phyloP scores from a whole-genome alignment of 2,329 filamentous ascomycete species.

The Thermothelomyces thermophilus region DNA sequence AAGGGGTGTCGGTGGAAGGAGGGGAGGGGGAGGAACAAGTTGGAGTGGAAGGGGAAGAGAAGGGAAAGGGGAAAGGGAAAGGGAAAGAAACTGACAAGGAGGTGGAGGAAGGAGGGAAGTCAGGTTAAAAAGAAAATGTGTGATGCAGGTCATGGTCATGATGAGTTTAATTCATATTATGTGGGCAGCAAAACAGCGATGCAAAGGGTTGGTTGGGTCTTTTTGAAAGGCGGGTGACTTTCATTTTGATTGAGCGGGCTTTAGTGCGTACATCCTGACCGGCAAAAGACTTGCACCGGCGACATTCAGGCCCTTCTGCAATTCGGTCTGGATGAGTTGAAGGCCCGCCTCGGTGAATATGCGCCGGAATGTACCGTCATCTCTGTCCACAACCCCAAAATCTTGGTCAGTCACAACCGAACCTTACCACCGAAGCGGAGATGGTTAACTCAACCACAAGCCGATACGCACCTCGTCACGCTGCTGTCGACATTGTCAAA shows the following conservation, averaged over 20 bases:
- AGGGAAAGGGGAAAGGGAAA: background rate
- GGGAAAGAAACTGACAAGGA: background rate
- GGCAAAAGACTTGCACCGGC: conserved; percentile 54
- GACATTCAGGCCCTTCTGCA: conserved; percentile 63
- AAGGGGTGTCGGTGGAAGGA: conserved; percentile 5
- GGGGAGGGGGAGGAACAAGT: conserved; percentile 2
- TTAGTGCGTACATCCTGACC: conserved; percentile 72
- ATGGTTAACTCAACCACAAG: too few relatives aligned
- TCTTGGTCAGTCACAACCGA: too few relatives aligned
- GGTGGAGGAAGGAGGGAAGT: background rate
- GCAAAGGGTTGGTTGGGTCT: background rate
- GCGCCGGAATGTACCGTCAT: conserved; percentile 61
- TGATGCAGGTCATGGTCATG: too few relatives aligned
- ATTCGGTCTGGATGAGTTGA: conserved; percentile 60
- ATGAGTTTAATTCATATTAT: too few relatives aligned
- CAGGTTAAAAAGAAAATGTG: background rate
- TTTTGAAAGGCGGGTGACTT: background rate
- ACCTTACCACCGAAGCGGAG: too few relatives aligned
- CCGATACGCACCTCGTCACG: conserved; percentile 57
- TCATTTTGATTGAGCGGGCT: conserved; percentile 33
- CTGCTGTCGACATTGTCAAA: conserved; percentile 72
- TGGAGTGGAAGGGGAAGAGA: background rate
- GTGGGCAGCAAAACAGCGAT: too few relatives aligned
- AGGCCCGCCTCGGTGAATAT: conserved; percentile 66
- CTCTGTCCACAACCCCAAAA: too few relatives aligned